A percentile compares a stretch with the other conserved stretches of the same genome.
Conservation (phyloP, 495 filamentous ascomycete species). For the Trichodelitschia bisporula region DNA sequence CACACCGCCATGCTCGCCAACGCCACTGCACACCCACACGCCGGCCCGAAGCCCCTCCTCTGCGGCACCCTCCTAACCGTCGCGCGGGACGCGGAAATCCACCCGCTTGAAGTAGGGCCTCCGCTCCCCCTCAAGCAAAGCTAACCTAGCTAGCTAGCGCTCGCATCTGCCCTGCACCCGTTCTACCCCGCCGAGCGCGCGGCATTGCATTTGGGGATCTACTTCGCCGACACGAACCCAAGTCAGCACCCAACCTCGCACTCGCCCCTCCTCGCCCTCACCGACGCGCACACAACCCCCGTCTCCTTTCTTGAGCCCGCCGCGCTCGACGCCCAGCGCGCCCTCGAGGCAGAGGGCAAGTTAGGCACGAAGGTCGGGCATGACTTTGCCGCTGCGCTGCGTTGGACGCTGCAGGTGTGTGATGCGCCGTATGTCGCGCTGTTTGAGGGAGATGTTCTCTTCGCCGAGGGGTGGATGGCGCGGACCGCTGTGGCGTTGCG, state of each 20-base stretch:
- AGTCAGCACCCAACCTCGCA: neutral
- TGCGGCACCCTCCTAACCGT: no score
- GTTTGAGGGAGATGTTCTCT: constrained; percentile 1
- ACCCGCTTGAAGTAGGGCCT: no score
- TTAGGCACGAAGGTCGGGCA: neutral
- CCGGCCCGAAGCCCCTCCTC: no score
- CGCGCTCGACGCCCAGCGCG: no score
- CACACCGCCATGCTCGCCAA: no score
- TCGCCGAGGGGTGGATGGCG: neutral
- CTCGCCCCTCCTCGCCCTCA: neutral
- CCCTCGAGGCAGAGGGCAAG: neutral
- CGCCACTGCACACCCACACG: no score
- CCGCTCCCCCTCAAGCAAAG: no score
- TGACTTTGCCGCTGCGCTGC: neutral
- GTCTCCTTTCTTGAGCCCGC: no score
- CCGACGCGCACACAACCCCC: no score
- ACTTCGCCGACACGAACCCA: neutral
- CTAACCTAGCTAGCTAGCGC: no score
- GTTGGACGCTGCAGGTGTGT: neutral
- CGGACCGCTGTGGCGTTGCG: neutral
- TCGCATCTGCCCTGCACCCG: no score
- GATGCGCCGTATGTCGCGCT: neutral
- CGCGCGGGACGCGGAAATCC: no score
- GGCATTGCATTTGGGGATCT: neutral
- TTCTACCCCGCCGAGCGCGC: neutral